Percentiles rank a stretch among this genome's conserved stretches.
Conservation (phyloP, 108 stramenopile genomes). For the Cyclotella baltica region DNA sequence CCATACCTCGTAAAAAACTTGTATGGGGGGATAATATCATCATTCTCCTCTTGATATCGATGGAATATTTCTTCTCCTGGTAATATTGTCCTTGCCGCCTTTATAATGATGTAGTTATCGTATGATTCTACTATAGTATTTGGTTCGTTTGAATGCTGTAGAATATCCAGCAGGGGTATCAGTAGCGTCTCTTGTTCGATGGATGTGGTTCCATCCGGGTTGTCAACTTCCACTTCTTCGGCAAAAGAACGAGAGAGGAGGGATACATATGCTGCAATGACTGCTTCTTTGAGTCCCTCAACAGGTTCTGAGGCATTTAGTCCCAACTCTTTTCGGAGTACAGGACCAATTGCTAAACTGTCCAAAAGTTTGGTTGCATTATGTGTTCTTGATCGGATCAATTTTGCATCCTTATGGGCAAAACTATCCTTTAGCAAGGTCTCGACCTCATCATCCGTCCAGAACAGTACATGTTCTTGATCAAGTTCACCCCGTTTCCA, state of each 20-base stretch:
- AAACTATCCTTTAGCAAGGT: constrained; percentile 59
- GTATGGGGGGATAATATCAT: constrained; percentile 76
- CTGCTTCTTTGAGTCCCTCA: constrained; percentile 59
- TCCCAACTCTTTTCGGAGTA: neutral
- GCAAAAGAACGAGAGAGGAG: constrained; percentile 77
- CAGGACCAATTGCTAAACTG: constrained; percentile 35
- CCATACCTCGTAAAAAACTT: constrained; percentile 84
- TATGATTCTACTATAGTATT: constrained; percentile 62
- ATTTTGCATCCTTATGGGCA: constrained; percentile 65
- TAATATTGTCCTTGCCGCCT: constrained; percentile 55
- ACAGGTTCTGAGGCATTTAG: neutral
- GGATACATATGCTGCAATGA: constrained; percentile 75
- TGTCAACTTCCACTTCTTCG: constrained; percentile 59
- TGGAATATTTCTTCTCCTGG: constrained; percentile 73
- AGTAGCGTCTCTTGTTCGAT: constrained; percentile 58
- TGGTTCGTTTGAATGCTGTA: constrained; percentile 73
- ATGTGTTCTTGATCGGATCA: constrained; percentile 65
- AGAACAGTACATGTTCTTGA: constrained; percentile 84
- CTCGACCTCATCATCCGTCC: constrained; percentile 69
- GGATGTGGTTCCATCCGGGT: constrained; percentile 14
- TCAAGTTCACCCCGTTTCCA: constrained; percentile 69
- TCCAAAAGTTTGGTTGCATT: constrained; percentile 60
- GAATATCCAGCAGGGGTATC: constrained; percentile 77
- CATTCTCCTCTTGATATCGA: constrained; percentile 78
- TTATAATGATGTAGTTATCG: constrained; percentile 69